A percentile compares a stretch with the other conserved stretches of the same genome.
Evolutionary conservation across 345 rosid genomes (phyloP).

Genomic region (Excoecaria agallocha): DNA sequence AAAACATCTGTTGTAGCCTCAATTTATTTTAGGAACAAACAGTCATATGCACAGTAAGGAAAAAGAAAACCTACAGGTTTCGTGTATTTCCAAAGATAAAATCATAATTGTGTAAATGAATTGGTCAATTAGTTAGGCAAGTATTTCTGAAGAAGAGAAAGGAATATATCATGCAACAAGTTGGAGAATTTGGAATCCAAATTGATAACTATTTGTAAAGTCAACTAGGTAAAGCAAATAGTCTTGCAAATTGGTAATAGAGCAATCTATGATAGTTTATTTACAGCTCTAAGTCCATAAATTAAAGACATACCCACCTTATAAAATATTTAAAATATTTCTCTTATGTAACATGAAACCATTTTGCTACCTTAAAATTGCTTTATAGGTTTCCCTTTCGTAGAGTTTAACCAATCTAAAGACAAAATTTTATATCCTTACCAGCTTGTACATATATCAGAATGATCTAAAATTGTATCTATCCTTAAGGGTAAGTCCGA

Average conservation of each 20-base stretch:
- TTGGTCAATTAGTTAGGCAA: too few relatives aligned
- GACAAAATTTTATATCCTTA: too few relatives aligned
- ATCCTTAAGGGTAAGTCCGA: not conserved
- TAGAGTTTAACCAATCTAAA: too few relatives aligned
- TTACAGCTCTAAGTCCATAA: not conserved
- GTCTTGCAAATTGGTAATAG: too few relatives aligned
- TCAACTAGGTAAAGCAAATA: not conserved
- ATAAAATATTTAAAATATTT: not conserved
- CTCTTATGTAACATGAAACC: not conserved
- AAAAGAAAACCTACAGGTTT: too few relatives aligned
- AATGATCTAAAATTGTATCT: not conserved
- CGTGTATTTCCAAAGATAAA: too few relatives aligned
- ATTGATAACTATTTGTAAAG: not conserved
- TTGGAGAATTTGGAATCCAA: too few relatives aligned
- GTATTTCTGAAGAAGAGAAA: too few relatives aligned
- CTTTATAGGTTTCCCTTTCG: too few relatives aligned
- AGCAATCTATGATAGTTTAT: not conserved
- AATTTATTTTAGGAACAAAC: not conserved
- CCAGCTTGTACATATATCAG: not conserved
- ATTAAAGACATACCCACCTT: not conserved
- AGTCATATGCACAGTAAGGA: not conserved
- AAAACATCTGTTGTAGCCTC: not conserved
- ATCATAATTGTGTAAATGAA: too few relatives aligned
- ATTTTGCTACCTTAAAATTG: not conserved
- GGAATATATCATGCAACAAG: too few relatives aligned